Conservation (phyloP, 176 grass and related monocot genomes). For the Oryza meyeriana region DNA sequence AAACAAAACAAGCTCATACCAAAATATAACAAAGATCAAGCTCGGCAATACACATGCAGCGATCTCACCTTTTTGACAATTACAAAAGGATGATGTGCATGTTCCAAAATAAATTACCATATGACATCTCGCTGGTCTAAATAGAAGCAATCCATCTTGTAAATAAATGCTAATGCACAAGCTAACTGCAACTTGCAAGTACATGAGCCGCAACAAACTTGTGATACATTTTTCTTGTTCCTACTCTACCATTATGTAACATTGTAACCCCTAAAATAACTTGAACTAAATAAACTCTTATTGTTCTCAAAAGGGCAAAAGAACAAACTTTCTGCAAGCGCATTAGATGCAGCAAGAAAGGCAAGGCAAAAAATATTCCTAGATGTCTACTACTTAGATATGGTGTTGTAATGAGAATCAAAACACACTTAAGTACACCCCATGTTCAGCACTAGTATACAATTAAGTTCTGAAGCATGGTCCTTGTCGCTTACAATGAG, state of each 20-base stretch:
- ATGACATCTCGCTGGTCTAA: background rate
- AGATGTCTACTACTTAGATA: slow-evolving; percentile 1
- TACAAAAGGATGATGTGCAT: background rate
- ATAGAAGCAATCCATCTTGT: background rate
- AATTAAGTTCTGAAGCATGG: background rate
- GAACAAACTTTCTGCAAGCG: background rate
- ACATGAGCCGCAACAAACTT: background rate
- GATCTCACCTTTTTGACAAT: background rate
- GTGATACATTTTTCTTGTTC: background rate
- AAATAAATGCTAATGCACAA: slow-evolving; percentile 8
- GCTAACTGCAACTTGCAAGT: background rate
- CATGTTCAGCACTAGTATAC: slow-evolving; percentile 5
- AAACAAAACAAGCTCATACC: background rate
- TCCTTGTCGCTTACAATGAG: background rate
- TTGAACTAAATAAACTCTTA: background rate
- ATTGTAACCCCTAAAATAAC: background rate
- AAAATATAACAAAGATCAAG: background rate
- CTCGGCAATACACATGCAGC: background rate
- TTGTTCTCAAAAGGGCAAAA: slow-evolving; percentile 2
- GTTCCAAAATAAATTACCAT: background rate
- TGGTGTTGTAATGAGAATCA: background rate
- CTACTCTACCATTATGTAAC: background rate
- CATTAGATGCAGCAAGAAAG: background rate
- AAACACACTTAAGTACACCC: background rate
- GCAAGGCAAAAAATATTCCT: background rate